Evolutionary conservation across 768 basidiomycete genomes (phyloP).

Genomic region (Gyrodon lividus): DNA sequence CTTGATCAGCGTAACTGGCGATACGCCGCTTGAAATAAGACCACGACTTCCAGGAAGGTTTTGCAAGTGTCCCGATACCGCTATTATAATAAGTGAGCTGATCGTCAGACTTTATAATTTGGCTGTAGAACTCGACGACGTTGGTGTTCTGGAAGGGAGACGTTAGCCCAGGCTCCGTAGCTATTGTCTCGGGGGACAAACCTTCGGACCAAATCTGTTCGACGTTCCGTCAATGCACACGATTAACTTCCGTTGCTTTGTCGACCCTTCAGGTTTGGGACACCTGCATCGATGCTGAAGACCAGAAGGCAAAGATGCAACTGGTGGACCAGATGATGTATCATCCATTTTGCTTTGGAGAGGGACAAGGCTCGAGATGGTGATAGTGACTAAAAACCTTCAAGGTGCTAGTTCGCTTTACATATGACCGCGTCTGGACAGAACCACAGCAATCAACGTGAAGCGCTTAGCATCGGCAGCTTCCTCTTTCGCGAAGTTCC

Average conservation of each 20-base stretch:
- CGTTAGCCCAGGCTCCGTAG: background rate
- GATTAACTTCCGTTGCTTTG: constrained; percentile 30
- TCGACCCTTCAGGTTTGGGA: too few species aligned
- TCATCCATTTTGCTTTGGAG: too few species aligned
- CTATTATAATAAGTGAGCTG: constrained; percentile 31
- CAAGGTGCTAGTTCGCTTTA: too few species aligned
- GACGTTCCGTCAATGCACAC: constrained; percentile 22
- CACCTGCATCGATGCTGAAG: too few species aligned
- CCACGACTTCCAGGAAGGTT: constrained; percentile 5
- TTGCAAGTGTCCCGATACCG: constrained; percentile 21
- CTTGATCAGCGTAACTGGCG: constrained; percentile 25
- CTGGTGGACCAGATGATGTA: too few species aligned
- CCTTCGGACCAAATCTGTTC: constrained; percentile 32
- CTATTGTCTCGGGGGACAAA: constrained; percentile 23
- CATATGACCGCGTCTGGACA: too few species aligned
- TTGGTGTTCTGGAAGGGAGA: constrained; percentile 28
- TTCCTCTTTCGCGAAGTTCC: too few species aligned
- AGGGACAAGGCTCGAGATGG: too few species aligned
- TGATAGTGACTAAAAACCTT: too few species aligned
- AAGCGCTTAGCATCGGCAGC: too few species aligned
- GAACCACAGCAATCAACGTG: too few species aligned
- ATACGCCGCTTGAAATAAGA: constrained; percentile 22
- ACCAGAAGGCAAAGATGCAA: too few species aligned
- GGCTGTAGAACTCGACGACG: constrained; percentile 30
- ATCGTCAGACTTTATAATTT: constrained; percentile 11